Conservation (phyloP, 768 basidiomycete species). For the Xerocomellus amylosporus region DNA sequence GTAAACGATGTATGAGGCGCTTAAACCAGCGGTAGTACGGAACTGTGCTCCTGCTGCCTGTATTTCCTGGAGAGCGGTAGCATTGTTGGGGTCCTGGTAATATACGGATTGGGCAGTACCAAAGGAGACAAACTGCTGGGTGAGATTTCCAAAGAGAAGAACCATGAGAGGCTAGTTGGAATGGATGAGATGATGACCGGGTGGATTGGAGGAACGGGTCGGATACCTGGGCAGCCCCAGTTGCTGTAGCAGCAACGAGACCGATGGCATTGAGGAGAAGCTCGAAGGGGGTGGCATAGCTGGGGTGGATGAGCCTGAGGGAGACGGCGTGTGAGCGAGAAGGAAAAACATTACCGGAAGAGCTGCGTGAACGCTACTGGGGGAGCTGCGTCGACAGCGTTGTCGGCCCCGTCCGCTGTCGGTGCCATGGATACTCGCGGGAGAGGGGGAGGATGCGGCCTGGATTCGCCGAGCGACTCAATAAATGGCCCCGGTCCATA, state of each 20-base stretch:
- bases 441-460: too few species aligned
- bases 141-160: slow-evolving; percentile 81
- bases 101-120: slow-evolving; percentile 17
- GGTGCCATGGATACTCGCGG: too few species aligned
- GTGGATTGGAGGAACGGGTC: not conserved
- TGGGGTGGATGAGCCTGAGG: slow-evolving; percentile 31
- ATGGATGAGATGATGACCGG: not conserved
- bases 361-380: slow-evolving; percentile 44
- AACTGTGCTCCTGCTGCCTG: slow-evolving; percentile 43
- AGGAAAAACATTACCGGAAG: slow-evolving; percentile 41
- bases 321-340: not conserved
- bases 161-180: slow-evolving; percentile 65
- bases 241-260: slow-evolving; percentile 63
- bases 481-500: too few species aligned
- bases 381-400: not conserved
- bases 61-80: slow-evolving; percentile 33
- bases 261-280: slow-evolving; percentile 66
- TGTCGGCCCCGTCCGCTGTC: not conserved
- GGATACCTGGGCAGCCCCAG: slow-evolving; percentile 76
- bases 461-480: too few species aligned
- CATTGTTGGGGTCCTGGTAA: slow-evolving; percentile 26
- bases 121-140: slow-evolving; percentile 69
- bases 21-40: slow-evolving; percentile 46
- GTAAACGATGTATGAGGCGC: slow-evolving; percentile 63
- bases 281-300: slow-evolving; percentile 76